These are phyloP conservation scores for Trichoderma koningii DNA, from an alignment of 2,329 filamentous ascomycete genomes.

Conservation along the genomic window DNA sequence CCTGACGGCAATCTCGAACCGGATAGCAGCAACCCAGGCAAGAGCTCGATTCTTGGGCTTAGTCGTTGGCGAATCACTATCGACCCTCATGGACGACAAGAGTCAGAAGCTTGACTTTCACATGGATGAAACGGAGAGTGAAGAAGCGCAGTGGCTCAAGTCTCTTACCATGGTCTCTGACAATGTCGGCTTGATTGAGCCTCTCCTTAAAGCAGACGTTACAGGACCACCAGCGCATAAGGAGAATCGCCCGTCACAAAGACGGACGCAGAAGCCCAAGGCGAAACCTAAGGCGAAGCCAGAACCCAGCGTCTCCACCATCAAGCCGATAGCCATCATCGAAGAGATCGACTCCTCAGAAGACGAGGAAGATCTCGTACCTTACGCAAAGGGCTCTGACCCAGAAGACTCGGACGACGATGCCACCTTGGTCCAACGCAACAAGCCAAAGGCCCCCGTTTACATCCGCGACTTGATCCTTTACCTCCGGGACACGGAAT, in stretches of 20 bases:
- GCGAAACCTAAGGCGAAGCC: conserved; percentile 38
- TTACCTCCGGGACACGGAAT: conserved; percentile 78
- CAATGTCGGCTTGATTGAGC: conserved; percentile 57
- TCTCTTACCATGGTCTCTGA: conserved; percentile 65
- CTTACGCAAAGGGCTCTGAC: conserved; percentile 86
- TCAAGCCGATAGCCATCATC: conserved; percentile 53
- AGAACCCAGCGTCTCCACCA: conserved; percentile 35
- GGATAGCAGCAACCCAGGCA: conserved; percentile 73
- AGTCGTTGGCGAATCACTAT: conserved; percentile 75
- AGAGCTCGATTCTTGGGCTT: conserved; percentile 84
- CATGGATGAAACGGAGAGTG: conserved; percentile 72
- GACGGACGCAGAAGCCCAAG: conserved; percentile 27
- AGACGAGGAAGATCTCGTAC: conserved; percentile 66
- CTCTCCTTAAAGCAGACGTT: conserved; percentile 44
- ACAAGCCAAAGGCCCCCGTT: conserved; percentile 82
- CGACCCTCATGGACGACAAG: conserved; percentile 63
- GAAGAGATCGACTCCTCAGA: conserved; percentile 64
- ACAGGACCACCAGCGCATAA: conserved; percentile 12
- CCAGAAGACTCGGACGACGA: conserved; percentile 92
- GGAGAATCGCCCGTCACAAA: conserved; percentile 25
- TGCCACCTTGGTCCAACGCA: conserved; percentile 78
- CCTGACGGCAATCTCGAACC: conserved; percentile 79
- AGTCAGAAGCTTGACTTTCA: conserved; percentile 80
- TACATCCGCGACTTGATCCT: conserved; percentile 84
- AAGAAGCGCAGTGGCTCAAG: conserved; percentile 76